These are phyloP conservation scores for Lentinus polychrous DNA, from an alignment of 1,284 basidiomycete genomes.

Conservation along the genomic window DNA sequence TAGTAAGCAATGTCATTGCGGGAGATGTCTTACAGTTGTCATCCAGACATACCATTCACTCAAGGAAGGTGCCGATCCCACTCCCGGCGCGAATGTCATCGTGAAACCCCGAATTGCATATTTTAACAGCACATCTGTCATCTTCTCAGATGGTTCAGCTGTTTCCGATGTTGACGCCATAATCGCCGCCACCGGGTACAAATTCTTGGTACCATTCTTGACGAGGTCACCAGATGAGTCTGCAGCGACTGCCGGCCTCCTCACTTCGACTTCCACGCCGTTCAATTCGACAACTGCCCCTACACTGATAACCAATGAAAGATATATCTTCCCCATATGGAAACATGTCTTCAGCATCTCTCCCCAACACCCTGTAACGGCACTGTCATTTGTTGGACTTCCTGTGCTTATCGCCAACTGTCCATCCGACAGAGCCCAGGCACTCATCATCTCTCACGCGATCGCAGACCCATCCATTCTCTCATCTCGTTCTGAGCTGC, in stretches of 20 bases:
- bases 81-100: conserved; percentile 25
- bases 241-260: conserved; percentile 13
- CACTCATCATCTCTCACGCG: conserved; percentile 37
- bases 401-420: conserved; percentile 38
- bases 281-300: conserved; percentile 21
- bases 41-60: conserved; percentile 40
- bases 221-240: conserved; percentile 25
- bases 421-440: conserved; percentile 45
- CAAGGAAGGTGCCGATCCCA: conserved; percentile 17
- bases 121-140: conserved; percentile 37
- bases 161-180: conserved; percentile 37
- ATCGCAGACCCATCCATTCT: conserved; percentile 37
- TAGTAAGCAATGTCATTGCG: not conserved
- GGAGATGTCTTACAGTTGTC: not conserved
- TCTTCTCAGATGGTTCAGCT: conserved; percentile 40
- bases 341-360: conserved; percentile 46
- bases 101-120: conserved; percentile 39
- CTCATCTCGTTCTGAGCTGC: conserved; percentile 31
- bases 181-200: conserved; percentile 49
- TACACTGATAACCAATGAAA: conserved; percentile 39
- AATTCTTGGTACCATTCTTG: conserved; percentile 46
- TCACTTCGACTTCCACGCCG: conserved; percentile 14
- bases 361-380: conserved; percentile 37
- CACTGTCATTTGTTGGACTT: conserved; percentile 49
- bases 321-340: conserved; percentile 50